A percentile compares a stretch with the other conserved stretches of the same genome.
phyloP scores from a whole-genome alignment of 257 asterid genomes.

The Penstemon barbatus region DNA sequence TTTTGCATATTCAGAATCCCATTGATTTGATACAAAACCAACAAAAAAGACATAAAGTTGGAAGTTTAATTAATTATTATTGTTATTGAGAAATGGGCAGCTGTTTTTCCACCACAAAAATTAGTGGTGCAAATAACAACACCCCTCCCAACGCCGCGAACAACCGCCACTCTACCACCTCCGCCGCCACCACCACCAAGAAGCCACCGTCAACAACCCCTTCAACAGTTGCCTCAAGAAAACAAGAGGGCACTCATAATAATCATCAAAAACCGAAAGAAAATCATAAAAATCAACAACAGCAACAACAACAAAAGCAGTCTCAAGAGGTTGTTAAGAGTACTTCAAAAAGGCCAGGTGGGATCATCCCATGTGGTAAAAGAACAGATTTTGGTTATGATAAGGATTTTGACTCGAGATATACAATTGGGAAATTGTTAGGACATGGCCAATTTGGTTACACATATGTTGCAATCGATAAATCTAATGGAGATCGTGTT shows the following conservation, averaged over 20 bases:
- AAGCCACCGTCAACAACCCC: conserved; percentile 22
- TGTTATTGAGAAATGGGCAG: conserved; percentile 56
- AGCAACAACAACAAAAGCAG: conserved; percentile 46
- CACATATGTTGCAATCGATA: conserved; percentile 88
- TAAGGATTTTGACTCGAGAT: conserved; percentile 76
- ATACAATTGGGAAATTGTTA: conserved; percentile 79
- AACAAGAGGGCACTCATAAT: conserved; percentile 42
- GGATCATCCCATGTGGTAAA: conserved; percentile 83
- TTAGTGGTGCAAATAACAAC: conserved; percentile 68
- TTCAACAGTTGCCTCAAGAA: conserved; percentile 27
- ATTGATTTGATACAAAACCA: conserved; percentile 20
- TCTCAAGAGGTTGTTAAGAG: conserved; percentile 44
- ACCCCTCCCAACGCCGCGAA: conserved; percentile 38
- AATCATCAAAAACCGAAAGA: conserved; percentile 36
- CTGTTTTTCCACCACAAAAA: conserved; percentile 71
- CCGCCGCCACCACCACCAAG: conserved; percentile 38
- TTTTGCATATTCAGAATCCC: conserved; percentile 31
- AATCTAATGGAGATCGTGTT: conserved; percentile 89
- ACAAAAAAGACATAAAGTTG: conserved; percentile 4
- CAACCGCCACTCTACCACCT: conserved; percentile 28
- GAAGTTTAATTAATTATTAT: conserved; percentile 17
- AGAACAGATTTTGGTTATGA: conserved; percentile 97
- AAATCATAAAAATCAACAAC: conserved; percentile 41
- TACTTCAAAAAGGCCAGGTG: conserved; percentile 52
- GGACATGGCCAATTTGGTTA: conserved; percentile 99